A percentile compares a stretch with the other conserved stretches of the same genome.
Evolutionary conservation across 371 early-diverging fungal genomes (phyloP).

Genomic region (Lichtheimia ramosa): DNA sequence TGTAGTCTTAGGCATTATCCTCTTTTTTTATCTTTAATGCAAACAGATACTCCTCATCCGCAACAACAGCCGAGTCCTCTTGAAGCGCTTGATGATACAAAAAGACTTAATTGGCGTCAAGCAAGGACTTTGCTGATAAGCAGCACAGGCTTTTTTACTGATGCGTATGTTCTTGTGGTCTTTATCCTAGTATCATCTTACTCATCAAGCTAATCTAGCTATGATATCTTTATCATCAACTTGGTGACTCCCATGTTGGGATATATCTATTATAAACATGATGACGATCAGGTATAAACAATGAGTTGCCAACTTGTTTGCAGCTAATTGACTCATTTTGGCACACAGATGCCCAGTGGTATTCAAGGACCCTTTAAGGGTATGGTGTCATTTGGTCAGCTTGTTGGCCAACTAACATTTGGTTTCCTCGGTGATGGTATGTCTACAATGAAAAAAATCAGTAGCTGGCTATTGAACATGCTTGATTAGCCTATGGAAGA

Average conservation of each 20-base stretch:
- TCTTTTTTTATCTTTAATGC: too few species aligned
- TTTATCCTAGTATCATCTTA: too few species aligned
- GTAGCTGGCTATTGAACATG: neutral
- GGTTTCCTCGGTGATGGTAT: conserved; percentile 75
- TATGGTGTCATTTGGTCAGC: conserved; percentile 70
- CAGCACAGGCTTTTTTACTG: conserved; percentile 57
- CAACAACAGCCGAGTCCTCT: neutral
- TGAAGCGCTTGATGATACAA: conserved; percentile 16
- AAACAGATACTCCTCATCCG: neutral
- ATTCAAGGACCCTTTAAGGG: conserved; percentile 73
- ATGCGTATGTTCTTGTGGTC: conserved; percentile 36
- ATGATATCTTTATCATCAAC: conserved; percentile 71
- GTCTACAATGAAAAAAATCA: conserved; percentile 32
- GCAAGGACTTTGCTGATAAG: conserved; percentile 13
- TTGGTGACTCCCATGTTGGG: conserved; percentile 70
- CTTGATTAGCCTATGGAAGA: conserved; percentile 50
- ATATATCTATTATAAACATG: conserved; percentile 58
- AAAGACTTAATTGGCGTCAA: conserved; percentile 13
- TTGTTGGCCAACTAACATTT: conserved; percentile 76
- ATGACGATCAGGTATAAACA: conserved; percentile 15
- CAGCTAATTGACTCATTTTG: neutral
- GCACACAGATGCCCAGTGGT: conserved; percentile 40
- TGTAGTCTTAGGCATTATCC: too few species aligned
- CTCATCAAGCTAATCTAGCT: conserved; percentile 4
- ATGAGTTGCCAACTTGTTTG: neutral